Evolutionary conservation across 805 yeast genomes (phyloP), one percentile per base, ranked within the genome.

Genomic region (Metschnikowia lunata): DNA sequence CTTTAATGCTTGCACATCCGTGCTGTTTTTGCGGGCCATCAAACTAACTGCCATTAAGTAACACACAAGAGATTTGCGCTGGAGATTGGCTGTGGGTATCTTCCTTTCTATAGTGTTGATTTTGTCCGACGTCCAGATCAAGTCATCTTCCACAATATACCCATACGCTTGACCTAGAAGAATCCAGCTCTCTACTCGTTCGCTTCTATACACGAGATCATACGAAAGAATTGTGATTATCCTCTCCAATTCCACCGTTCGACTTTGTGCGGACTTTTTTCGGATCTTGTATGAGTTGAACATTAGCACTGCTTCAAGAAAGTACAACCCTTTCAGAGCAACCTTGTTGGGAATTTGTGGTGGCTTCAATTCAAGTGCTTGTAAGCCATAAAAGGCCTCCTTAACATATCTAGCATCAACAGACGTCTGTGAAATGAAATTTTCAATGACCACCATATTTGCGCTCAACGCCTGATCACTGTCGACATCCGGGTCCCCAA

Each of bases 71-170:
- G 96, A 73, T 54, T 76, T 83, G 46, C 84, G 73, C 60, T 88
- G 96, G 3, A 78, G 58, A 6, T 73, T 63, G 0, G 89, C 88
- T 0, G 88, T 83, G 0, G 65, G 60, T 4, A 65, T 64, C 55
- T 83, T 83, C 48, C 81, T 73, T 6, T 85, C 93, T 0, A 71
- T 57, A 0, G 76, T 71, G 40, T 82, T 82, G 31, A 88, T 64
- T 56, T 85, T 85, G 55, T 90, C 97, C 0, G 96, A 82, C 1
- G 91, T 85, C 95, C 96, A 88, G n/a, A 87, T 80, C 44, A 93
- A 64, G 50, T 88, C 96, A 60, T 89, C 96, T 51, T 91, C 97
- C 0, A 85, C 95, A 34, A 86, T 66, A 45, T 72, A 81, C 0
- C 89, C 82, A 53, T 76, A 89, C 0, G 91, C 82, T 57, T 83